Evolutionary conservation across 768 basidiomycete species (phyloP).

Genomic region (Auriscalpium microsporum): DNA sequence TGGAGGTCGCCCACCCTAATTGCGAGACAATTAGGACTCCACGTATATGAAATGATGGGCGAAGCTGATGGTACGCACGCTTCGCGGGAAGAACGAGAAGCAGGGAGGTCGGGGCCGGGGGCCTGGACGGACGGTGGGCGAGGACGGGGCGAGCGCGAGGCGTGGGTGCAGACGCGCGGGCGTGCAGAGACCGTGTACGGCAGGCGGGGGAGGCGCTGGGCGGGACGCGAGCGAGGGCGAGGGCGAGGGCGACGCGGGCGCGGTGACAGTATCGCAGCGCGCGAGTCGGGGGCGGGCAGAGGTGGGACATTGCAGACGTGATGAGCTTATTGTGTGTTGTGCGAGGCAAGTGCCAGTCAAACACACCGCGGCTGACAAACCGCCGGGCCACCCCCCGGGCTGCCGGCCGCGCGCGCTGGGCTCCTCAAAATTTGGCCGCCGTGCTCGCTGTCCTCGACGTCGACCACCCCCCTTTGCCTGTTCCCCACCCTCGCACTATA

Average conservation of each 20-base stretch:
- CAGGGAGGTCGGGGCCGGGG: background rate
- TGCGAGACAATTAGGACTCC: conserved; percentile 14
- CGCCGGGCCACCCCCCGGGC: conserved; percentile 5
- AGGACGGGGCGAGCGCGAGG: background rate
- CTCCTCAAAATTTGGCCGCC: conserved; percentile 5
- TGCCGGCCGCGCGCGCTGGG: conserved; percentile 5
- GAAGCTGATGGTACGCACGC: background rate
- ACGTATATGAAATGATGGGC: conserved; percentile 6
- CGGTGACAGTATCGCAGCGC: too few species aligned
- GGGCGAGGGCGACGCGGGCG: too few species aligned
- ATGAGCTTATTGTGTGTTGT: too few species aligned
- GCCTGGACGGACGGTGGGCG: background rate
- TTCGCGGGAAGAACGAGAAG: background rate
- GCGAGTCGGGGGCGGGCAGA: too few species aligned
- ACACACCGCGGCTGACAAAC: background rate
- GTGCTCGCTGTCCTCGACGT: background rate
- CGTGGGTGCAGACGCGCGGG: background rate
- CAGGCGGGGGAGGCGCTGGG: background rate
- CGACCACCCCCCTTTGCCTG: conserved; percentile 1
- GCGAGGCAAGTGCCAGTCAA: too few species aligned
- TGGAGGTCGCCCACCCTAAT: conserved; percentile 73
- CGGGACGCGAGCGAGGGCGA: too few species aligned
- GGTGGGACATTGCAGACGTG: too few species aligned
- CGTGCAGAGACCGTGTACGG: background rate
- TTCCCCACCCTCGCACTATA: background rate